Base-by-base conservation (phyloP, 2,329 filamentous ascomycete genomes). In the Trichoderma sp. region DNA sequence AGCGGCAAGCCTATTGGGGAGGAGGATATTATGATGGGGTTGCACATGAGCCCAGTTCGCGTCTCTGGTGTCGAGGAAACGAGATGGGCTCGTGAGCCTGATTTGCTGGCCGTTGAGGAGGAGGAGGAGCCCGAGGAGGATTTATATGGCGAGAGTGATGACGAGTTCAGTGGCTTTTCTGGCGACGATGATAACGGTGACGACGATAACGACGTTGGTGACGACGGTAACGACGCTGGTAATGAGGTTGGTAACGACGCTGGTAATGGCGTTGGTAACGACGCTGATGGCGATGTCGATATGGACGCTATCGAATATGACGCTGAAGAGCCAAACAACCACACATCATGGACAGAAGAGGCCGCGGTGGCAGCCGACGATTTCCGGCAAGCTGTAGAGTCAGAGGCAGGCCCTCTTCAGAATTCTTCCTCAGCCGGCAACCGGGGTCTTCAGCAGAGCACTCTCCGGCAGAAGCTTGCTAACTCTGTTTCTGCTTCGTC, bases 1-100 rank as follows among this genome's bases (percentile, higher is more conserved):
- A 89, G 86, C 71, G 90, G 90, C 5, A 86, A 89, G 69, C 87
- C 90, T 0, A 87, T 94, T 71, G 89, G 92, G 73, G 81, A 89
- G 65, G 87, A 89, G 68, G 88, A 90, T 73, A 78, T 90, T 63
- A 89, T 88, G 76, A 87, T 89, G 83, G 90, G 91, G 2, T 78
- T 93, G 45, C 84, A 87, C 6, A 81, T 90, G 19, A 87, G 86
- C 68, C 87, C 87, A 0, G 83, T 89, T 22, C 84, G 84, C 34
- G 80, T 88, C 42, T 80, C 81, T 45, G 82, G 86, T 56, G 83
- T 84, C 2, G 82, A 80, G 53, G 83, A 84, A 74, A 85, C 81
- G 0, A 74, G 75, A 6, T 76, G 79, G 29, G 77, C 75, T 2
- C 74, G 79, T 8, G 78, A 77, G 3, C 73, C 79, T 52, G 77